Evolutionary conservation across 192 early-diverging fungal genomes (phyloP).

Genomic region (Phycomyces nitens): DNA sequence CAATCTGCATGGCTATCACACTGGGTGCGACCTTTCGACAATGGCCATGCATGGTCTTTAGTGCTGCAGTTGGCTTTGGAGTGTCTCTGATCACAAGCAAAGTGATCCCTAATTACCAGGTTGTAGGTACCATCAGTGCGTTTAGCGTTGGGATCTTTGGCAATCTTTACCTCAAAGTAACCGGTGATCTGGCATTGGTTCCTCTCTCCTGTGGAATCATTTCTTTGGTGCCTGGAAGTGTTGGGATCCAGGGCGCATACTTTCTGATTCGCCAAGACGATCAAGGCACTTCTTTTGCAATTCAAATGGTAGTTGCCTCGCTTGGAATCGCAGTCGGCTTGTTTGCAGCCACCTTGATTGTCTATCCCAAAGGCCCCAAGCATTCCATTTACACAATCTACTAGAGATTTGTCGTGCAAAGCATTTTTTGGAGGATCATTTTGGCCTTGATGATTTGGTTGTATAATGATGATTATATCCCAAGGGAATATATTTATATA

Average conservation of each 20-base stretch:
- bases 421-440: too few species aligned
- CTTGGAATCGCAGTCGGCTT: constrained; percentile 42
- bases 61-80: constrained; percentile 34
- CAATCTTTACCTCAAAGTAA: constrained; percentile 37
- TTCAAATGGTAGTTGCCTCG: constrained; percentile 41
- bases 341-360: constrained; percentile 37
- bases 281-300: constrained; percentile 31
- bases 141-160: constrained; percentile 41
- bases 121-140: constrained; percentile 39
- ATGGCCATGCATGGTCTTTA: constrained; percentile 38
- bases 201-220: constrained; percentile 79
- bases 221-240: constrained; percentile 75
- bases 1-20: constrained; percentile 20
- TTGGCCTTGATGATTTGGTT: too few species aligned
- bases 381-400: background rate
- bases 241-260: constrained; percentile 34
- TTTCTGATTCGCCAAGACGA: constrained; percentile 23
- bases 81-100: constrained; percentile 26
- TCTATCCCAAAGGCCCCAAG: constrained; percentile 22
- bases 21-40: constrained; percentile 30
- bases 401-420: too few species aligned
- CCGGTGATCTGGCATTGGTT: constrained; percentile 65
- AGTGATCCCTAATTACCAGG: constrained; percentile 24
- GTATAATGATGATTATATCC: constrained; percentile 3
- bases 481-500: too few species aligned